phyloP scores from a whole-genome alignment of 768 basidiomycete genomes.

The Russula compacta region DNA sequence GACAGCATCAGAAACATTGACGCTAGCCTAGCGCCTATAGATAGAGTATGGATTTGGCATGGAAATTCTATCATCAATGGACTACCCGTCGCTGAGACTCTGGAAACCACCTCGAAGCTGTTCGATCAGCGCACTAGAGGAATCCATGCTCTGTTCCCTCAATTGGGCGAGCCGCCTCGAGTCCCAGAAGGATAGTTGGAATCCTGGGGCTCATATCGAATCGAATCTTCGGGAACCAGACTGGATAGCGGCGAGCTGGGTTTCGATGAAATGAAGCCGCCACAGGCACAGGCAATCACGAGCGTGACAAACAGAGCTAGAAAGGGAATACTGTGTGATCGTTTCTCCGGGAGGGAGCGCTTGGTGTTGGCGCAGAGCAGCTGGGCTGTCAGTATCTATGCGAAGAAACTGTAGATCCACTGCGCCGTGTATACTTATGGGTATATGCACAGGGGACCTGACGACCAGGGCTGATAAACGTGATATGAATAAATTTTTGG shows the following conservation, averaged over 20 bases:
- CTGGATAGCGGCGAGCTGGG: background rate
- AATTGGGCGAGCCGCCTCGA: background rate
- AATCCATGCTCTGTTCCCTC: background rate
- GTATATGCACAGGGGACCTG: slow-evolving; percentile 26
- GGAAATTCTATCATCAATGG: background rate
- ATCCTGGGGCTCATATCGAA: background rate
- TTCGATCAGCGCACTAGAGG: background rate
- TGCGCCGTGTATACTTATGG: slow-evolving; percentile 22
- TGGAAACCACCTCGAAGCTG: background rate
- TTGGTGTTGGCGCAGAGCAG: slow-evolving; percentile 19
- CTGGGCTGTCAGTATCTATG: slow-evolving; percentile 25
- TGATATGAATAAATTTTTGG: slow-evolving; percentile 47
- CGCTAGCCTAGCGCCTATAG: background rate
- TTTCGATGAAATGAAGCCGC: slow-evolving; percentile 3
- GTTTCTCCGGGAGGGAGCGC: slow-evolving; percentile 10
- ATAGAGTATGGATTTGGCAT: background rate
- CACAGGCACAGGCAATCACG: slow-evolving; percentile 15
- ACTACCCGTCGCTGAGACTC: background rate
- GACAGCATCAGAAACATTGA: background rate
- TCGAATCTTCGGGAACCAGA: slow-evolving; percentile 9
- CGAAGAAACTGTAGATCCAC: slow-evolving; percentile 26
- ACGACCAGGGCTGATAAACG: slow-evolving; percentile 37
- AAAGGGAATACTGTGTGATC: background rate
- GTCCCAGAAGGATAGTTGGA: background rate
- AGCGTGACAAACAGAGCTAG: background rate